Percentiles rank a stretch among this genome's conserved stretches.
These are phyloP conservation scores for Dacryopinax primogenitus DNA, from an alignment of 768 basidiomycete genomes.

Conservation along the genomic window DNA sequence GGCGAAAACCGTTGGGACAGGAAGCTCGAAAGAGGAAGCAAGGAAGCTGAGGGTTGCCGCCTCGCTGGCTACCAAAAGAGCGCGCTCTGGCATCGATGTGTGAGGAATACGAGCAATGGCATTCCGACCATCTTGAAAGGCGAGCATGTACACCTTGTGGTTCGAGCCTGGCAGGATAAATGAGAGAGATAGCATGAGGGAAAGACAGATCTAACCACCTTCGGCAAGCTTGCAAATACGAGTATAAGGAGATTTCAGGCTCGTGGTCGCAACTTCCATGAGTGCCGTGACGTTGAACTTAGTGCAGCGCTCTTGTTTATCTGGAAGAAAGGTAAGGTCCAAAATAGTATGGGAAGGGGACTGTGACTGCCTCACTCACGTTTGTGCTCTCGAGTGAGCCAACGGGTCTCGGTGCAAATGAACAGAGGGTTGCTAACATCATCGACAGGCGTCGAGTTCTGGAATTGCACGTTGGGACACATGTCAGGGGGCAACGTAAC, in stretches of 20 bases:
- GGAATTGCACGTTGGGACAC: not conserved
- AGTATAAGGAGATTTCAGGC: not conserved
- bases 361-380: not conserved
- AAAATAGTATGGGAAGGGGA: not conserved
- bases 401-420: not conserved
- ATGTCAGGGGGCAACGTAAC: not conserved
- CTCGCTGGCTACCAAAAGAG: not conserved
- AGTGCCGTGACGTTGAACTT: not conserved
- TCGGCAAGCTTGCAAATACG: not conserved
- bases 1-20: no score
- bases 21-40: no score
- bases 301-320: not conserved
- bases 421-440: not conserved
- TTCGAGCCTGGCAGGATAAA: not conserved
- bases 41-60: not conserved
- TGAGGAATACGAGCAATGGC: not conserved
- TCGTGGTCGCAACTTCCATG: not conserved
- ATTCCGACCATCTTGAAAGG: not conserved
- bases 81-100: not conserved
- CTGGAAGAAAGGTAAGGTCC: not conserved
- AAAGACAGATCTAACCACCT: not conserved
- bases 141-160: not conserved
- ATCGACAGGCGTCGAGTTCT: not conserved
- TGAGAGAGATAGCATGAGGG: not conserved
- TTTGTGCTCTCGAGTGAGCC: not conserved